Conservation (phyloP, 768 basidiomycete genomes). For the Infundibulicybe gibba region DNA sequence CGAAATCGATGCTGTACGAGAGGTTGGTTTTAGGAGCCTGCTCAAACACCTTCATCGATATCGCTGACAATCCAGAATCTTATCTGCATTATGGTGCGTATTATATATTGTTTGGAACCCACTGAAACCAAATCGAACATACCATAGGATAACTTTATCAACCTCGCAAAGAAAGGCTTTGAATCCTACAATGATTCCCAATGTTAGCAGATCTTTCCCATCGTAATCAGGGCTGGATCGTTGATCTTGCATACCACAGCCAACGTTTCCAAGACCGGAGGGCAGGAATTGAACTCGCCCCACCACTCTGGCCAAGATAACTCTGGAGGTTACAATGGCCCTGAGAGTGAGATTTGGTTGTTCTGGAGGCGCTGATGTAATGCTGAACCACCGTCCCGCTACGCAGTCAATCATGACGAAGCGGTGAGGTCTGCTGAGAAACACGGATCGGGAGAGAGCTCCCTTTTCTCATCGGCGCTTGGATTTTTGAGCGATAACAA, state of each 20-base stretch:
- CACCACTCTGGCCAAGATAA: slow-evolving; percentile 35
- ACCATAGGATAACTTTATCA: slow-evolving; percentile 62
- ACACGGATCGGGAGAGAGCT: slow-evolving; percentile 54
- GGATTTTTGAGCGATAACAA: slow-evolving; percentile 48
- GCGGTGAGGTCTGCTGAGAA: slow-evolving; percentile 52
- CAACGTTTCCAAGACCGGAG: slow-evolving; percentile 53
- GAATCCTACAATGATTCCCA: slow-evolving; percentile 51
- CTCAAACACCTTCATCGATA: no score
- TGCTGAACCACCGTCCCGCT: neutral
- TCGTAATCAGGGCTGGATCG: slow-evolving; percentile 1
- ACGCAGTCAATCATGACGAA: slow-evolving; percentile 59
- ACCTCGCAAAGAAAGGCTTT: slow-evolving; percentile 66
- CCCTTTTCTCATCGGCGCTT: slow-evolving; percentile 55
- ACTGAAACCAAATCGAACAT: neutral
- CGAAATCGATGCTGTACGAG: no score
- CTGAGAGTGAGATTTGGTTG: slow-evolving; percentile 23
- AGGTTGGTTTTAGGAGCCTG: no score
- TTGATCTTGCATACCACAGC: slow-evolving; percentile 25
- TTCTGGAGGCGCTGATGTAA: neutral
- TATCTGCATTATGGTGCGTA: no score
- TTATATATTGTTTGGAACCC: no score
- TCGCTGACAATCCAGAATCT: no score
- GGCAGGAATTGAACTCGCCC: slow-evolving; percentile 58
- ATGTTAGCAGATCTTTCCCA: slow-evolving; percentile 29
- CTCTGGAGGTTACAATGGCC: slow-evolving; percentile 11